Evolutionary conservation across 305 asterid species (phyloP), one percentile per base, ranked within the genome.

Genomic region (Fraxinus latifolia): DNA sequence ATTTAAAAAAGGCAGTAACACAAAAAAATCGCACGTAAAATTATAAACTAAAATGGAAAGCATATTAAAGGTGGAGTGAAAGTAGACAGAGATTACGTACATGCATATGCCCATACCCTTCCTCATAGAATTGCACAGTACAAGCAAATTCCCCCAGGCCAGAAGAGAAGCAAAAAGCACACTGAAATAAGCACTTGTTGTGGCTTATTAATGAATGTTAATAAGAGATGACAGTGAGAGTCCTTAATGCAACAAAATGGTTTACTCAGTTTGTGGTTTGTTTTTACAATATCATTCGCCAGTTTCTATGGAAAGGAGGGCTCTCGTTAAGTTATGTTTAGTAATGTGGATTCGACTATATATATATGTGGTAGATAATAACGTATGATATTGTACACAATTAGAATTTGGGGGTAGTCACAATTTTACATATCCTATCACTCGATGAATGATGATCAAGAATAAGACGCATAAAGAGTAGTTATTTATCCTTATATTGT

Each of bases 121-220:
- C 55, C 36, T 36, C 17, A 73, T 82, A 83, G 15, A 70, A 34
- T 76, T 34, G 80, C 80, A 85, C 83, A 71, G 87, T 85, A 85
- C 71, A 85, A 77, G 71, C 32, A 11, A 76, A 78, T 80, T 36
- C 82, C 81, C 84, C 60, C n/a, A n/a, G n/a, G n/a, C n/a, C n/a
- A 83, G 83, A 73, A 82, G 86, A 78, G 86, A 85, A 87, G 90
- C 93, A 89, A 87, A 91, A 87, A 88, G 90, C 87, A 88, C 89
- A 89, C 83, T 86, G 92, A 87, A 84, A 89, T 90, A 82, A 70
- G 90, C 91, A 90, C 89, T 91, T 90, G 98, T 89, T 74, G 79
- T 88, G 89, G 83, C 89, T 89, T 85, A 89, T 84, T n/a, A n/a
- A n/a, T n/a, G 91, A 87, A 88, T 91, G 87, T 85, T 84, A 80